Evolutionary conservation across 179 eudicot species (phyloP), one percentile per base, ranked within the genome.

Genomic region (Pouteria campechiana): DNA sequence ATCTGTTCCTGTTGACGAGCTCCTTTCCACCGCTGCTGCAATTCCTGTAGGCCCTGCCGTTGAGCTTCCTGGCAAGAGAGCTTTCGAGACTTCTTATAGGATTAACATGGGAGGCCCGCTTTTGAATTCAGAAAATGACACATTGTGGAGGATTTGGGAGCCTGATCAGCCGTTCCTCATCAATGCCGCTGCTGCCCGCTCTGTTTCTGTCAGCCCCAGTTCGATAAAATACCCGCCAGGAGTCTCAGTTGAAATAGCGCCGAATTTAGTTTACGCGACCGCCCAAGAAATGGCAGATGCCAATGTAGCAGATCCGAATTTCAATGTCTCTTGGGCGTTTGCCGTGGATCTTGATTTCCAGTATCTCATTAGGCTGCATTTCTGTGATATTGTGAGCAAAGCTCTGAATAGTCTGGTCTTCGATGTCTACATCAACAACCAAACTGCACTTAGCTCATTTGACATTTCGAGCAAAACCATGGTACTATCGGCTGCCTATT

Each of bases 241-340:
- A 10, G 61, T 20, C 1, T 37, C 61, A 8, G 39, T n/a, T 30
- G 53, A 56, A 17, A 39, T 38, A 21, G 53, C 61, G 1, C 53
- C 61, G 0, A 46, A 56, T 46, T 46, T 31, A 54, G 61, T 56
- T 37, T 46, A 46, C 32, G 61, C 61, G 25, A 46, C 47, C 21
- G 61, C 61, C 15, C 52, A 55, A 39, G 53, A 37, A 30, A 56
- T 46, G 53, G 52, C 61, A 6, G 61, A 46, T 22, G 61, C 46
- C 5, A 39, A 56, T 28, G 53, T 46, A 7, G 32, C 5, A 6
- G 36, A 56, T 7, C 53, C 27, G 18, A 56, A n/a, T 32, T 56
- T 56, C 14, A 56, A 56, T 32, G 39, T 56, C 13, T 27, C 61
- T 2, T 56, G 61, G 61, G 6, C 17, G 2, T 56, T 56, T 31